Conservation (phyloP, 768 basidiomycete species). For the Boletus pseudopeckii region DNA sequence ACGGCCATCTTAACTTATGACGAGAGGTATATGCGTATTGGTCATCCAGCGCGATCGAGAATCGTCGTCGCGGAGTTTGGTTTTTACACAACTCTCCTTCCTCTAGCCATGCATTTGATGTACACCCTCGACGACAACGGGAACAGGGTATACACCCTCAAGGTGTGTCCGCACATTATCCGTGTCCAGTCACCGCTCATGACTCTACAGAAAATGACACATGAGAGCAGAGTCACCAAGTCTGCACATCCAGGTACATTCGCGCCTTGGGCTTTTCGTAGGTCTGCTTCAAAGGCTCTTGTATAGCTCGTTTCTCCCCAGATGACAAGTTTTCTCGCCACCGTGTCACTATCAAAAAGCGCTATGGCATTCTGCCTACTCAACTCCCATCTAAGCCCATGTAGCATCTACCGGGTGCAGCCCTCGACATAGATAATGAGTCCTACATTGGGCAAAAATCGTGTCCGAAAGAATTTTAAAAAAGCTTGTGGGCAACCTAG, state of each 20-base stretch:
- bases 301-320: conserved; percentile 90
- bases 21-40: neutral
- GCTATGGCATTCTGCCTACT: conserved; percentile 83
- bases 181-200: conserved; percentile 1
- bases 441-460: neutral
- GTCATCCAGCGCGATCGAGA: neutral
- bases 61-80: conserved; percentile 16
- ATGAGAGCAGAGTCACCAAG: conserved; percentile 80
- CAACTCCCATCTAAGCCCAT: conserved; percentile 88
- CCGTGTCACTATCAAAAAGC: conserved; percentile 94
- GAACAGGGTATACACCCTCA: conserved; percentile 88
- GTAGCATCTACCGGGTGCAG: conserved; percentile 31
- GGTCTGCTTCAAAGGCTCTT: neutral
- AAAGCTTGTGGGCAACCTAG: conserved; percentile 21
- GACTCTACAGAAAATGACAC: conserved; percentile 71
- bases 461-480: neutral
- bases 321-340: conserved; percentile 99
- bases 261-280: neutral
- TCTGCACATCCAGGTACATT: conserved; percentile 92
- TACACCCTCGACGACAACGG: conserved; percentile 78
- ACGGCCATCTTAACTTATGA: neutral
- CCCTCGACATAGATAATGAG: neutral
- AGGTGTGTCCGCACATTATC: conserved; percentile 48
- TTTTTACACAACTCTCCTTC: neutral
- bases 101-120: conserved; percentile 91